Conservation (phyloP, 371 early-diverging fungal species). For the Lichtheimia hyalospora region DNA sequence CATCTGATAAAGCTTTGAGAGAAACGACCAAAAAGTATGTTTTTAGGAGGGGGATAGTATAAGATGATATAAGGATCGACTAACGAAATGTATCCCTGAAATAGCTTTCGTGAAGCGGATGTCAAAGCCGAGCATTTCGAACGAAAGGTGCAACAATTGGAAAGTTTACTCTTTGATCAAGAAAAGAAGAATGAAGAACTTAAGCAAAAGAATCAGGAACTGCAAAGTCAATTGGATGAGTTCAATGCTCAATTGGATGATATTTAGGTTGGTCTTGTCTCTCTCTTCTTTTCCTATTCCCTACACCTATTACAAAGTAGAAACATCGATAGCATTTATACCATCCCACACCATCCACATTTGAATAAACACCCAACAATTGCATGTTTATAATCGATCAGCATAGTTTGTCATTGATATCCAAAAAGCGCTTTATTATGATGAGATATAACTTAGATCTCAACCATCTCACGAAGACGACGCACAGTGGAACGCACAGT, state of each 20-base stretch:
- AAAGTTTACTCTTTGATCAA: constrained; percentile 52
- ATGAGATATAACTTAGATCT: constrained; percentile 65
- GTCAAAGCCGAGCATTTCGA: constrained; percentile 82
- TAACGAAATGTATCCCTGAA: not conserved
- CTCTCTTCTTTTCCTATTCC: no score
- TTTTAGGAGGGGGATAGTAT: not conserved
- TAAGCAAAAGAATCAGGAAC: constrained; percentile 54
- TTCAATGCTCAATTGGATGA: constrained; percentile 69
- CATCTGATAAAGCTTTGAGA: constrained; percentile 62
- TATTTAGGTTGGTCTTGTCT: constrained; percentile 39
- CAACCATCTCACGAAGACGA: constrained; percentile 97
- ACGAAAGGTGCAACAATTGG: constrained; percentile 73
- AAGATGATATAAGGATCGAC: no score
- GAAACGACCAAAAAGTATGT: constrained; percentile 75
- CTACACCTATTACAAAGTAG: no score
- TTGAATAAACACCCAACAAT: no score
- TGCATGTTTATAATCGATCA: no score
- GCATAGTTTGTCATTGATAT: no score
- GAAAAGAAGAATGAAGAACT: constrained; percentile 69
- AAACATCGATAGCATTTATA: no score
- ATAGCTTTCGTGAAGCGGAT: constrained; percentile 74
- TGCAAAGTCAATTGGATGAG: constrained; percentile 70
- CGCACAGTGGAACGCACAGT: constrained; percentile 94
- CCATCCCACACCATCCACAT: no score
- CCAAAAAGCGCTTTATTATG: no score